Conservation (phyloP, 768 basidiomycete genomes). For the Psilocybe sp. region DNA sequence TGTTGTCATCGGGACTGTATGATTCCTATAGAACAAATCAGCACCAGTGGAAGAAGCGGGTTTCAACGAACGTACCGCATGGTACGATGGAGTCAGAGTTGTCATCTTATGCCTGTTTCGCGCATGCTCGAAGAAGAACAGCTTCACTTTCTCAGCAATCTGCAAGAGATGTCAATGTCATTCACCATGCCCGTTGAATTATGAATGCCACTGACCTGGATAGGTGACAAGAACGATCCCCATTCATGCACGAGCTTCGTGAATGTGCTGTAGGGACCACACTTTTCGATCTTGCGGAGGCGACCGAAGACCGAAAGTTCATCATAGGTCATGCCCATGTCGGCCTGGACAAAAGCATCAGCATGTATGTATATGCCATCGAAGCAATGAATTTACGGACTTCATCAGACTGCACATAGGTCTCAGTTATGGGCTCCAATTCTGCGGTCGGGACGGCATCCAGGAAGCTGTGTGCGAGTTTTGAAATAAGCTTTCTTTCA, state of each 20-base stretch:
- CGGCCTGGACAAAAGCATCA: conserved; percentile 49
- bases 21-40: conserved; percentile 60
- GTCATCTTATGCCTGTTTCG: conserved; percentile 99
- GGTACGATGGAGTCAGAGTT: conserved; percentile 89
- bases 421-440: conserved; percentile 91
- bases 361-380: conserved; percentile 2
- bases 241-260: conserved; percentile 94
- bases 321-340: conserved; percentile 99
- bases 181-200: neutral
- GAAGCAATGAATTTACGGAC: conserved; percentile 32
- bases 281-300: conserved; percentile 93
- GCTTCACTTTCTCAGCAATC: conserved; percentile 97
- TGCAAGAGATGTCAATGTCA: conserved; percentile 23
- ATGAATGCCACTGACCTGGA: conserved; percentile 49
- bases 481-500: neutral
- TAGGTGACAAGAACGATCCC: conserved; percentile 81
- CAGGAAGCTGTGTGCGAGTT: conserved; percentile 65
- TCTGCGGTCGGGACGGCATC: conserved; percentile 94
- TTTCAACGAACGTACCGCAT: conserved; percentile 66
- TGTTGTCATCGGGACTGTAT: conserved; percentile 95
- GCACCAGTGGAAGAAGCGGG: neutral
- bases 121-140: conserved; percentile 96
- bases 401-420: conserved; percentile 95
- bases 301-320: conserved; percentile 93
- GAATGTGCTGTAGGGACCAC: conserved; percentile 97